Conservation (phyloP, 1,284 basidiomycete genomes). For the Gomphus bonarii region DNA sequence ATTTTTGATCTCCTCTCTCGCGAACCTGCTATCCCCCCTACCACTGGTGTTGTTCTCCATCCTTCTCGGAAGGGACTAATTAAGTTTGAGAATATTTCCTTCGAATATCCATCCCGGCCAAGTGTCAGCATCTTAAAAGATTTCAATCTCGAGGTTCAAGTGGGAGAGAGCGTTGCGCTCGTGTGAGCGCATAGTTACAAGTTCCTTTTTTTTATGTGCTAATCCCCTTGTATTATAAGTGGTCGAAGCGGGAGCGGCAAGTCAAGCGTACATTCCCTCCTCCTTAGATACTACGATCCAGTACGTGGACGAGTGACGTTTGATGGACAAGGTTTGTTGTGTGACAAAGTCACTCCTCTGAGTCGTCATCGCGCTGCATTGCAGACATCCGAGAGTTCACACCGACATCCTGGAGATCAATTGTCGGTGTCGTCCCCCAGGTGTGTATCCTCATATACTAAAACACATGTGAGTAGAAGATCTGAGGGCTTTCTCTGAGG, state of each 20-base stretch:
- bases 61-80: conserved; percentile 53
- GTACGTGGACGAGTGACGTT: conserved; percentile 71
- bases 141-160: conserved; percentile 66
- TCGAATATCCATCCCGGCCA: conserved; percentile 80
- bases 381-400: conserved; percentile 78
- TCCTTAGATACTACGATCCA: conserved; percentile 92
- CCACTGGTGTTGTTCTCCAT: conserved; percentile 46
- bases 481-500: conserved; percentile 26
- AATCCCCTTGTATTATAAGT: conserved; percentile 27
- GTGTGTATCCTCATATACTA: conserved; percentile 22
- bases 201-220: conserved; percentile 2
- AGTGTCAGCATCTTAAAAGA: conserved; percentile 72
- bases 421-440: conserved; percentile 84
- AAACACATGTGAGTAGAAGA: neutral
- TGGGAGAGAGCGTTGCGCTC: conserved; percentile 84
- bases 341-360: neutral
- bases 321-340: conserved; percentile 65
- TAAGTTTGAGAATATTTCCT: conserved; percentile 70
- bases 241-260: conserved; percentile 87
- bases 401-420: conserved; percentile 73
- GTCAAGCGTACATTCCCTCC: conserved; percentile 81
- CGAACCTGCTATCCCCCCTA: conserved; percentile 57
- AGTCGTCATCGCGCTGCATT: conserved; percentile 2
- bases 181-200: conserved; percentile 48
- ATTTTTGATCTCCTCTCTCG: conserved; percentile 91